Base-by-base conservation (phyloP, 306 rosid genomes). In the Purshia tridentata region DNA sequence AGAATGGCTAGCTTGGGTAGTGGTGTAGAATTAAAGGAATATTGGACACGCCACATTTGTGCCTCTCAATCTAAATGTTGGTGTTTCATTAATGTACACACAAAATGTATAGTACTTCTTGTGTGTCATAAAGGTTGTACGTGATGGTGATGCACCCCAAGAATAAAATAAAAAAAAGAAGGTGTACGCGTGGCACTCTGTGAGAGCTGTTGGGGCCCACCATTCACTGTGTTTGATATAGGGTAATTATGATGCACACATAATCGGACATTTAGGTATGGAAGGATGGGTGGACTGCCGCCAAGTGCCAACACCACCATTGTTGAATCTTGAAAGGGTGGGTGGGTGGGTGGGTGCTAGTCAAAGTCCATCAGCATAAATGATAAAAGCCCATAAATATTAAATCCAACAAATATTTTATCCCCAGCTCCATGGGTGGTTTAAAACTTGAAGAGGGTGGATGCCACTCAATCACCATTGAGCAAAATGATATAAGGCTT, bases 21-120 rank as follows among this genome's bases (percentile, higher is more conserved):
- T 57, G 75, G 75, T 44, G 37, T 15, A 23, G 8, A 57, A 42
- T 57, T 71, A 57, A 71, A 71, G 75, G 6, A 14, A 45, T 9
- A 13, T 29, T 29, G 35, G 0, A 58, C 53, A 1, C 3, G 45
- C 6, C 55, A 6, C 18, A 6, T 46, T 1, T 46, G 40, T 46
- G 45, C 50, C 6, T 41, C 50, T 64, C 69, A 11, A 44, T 3
- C 50, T 63, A 8, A 40, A 50, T 23, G 44, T 44, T 37, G 66
- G 66, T 9, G 10, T 13, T 50, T 37, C n/a, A 40, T n/a, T 10
- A 11, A 6, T n/a, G 35, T 35, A 16, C 60, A 37, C 22, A n/a
- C 35, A 18, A 69, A 69, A n/a, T 54, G 39, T n/a, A 55, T 53
- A 52, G 40, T 40, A 19, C 19, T 69, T 12, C 40, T 18, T 69